These are phyloP conservation scores for Jamesozyma lodderae DNA, from an alignment of 805 yeast genomes.

Conservation along the genomic window DNA sequence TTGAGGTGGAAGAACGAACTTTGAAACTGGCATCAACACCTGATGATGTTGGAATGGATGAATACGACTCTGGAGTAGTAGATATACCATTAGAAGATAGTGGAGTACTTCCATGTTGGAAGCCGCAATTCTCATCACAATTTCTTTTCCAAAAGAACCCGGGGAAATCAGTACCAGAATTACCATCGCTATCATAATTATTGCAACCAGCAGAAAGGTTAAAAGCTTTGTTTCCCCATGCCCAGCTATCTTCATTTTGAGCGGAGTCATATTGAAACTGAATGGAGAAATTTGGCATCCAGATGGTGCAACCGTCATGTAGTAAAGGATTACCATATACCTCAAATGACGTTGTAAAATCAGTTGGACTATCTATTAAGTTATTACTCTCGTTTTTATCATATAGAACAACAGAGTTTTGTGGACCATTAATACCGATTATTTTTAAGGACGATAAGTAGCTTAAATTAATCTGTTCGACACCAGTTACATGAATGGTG, in stretches of 20 bases:
- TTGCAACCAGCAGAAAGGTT: slow-evolving; percentile 16
- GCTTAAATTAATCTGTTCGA: slow-evolving; percentile 9
- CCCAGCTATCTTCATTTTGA: slow-evolving; percentile 7
- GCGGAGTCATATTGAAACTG: slow-evolving; percentile 12
- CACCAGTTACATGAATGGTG: slow-evolving; percentile 15
- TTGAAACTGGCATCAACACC: too few relatives aligned
- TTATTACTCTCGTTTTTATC: slow-evolving; percentile 11
- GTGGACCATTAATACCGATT: slow-evolving; percentile 14
- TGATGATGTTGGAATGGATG: too few relatives aligned
- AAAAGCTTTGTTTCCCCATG: slow-evolving; percentile 13
- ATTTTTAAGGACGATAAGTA: slow-evolving; percentile 12
- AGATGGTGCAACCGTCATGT: slow-evolving; percentile 3
- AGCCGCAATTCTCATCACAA: too few relatives aligned
- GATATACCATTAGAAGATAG: too few relatives aligned
- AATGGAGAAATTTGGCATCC: slow-evolving; percentile 19
- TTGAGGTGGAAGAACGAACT: too few relatives aligned
- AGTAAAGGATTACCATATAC: too few relatives aligned
- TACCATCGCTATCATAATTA: slow-evolving; percentile 10
- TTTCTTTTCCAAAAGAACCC: too few relatives aligned
- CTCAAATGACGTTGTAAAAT: slow-evolving; percentile 14
- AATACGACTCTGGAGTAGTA: too few relatives aligned
- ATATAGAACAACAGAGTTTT: slow-evolving; percentile 10
- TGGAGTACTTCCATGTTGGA: too few relatives aligned
- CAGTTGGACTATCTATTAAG: slow-evolving; percentile 13
- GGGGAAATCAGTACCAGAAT: slow-evolving; percentile 17